Evolutionary conservation across 2,329 filamentous ascomycete species (phyloP), one percentile per base, ranked within the genome.

Genomic region (Septoria petroselini): DNA sequence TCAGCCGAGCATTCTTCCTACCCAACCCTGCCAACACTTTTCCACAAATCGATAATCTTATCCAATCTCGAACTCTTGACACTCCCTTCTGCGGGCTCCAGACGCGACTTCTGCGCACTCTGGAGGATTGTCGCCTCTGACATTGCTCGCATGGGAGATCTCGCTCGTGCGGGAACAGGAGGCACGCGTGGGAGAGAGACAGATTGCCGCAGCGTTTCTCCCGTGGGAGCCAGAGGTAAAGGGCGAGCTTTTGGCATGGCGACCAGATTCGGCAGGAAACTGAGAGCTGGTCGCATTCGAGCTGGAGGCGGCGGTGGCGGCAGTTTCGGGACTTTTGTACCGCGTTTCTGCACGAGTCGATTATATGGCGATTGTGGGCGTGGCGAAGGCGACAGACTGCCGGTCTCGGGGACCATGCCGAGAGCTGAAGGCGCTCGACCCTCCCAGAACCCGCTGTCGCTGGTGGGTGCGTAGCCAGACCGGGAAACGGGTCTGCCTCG

Each of bases 41-140:
- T 46, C 43, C 43, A 46, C 15, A 46, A 11, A 17, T 39, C 43
- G 23, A 30, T 37, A 7, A 46, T 46, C 21, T 30, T 46, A 33
- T 29, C 12, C 1, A 39, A 37, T 5, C 18, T 25, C 11, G 23
- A 27, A 9, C 19, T 33, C 12, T 33, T 33, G 9, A 14, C 11
- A 3, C 21, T 19, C 17, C 6, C 34, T 3, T 38, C 34, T 21
- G 25, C 15, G 11, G 38, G 43, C 33, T 38, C 33, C 12, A 18
- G 25, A 11, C 18, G 25, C 23, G 38, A 33, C 19, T 30, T 46
- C 12, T 39, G 23, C 4, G 43, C 15, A n/a, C 3, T 27, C 23
- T 19, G 38, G 4, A 25, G 14, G 8, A 21, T 14, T 21, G 6
- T 7, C 12, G 19, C 7, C 9, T 41, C 38, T 2, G 18, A n/a